Evolutionary conservation across 257 asterid genomes (phyloP), one percentile per base, ranked within the genome.

Genomic region (Eustoma russellianum): DNA sequence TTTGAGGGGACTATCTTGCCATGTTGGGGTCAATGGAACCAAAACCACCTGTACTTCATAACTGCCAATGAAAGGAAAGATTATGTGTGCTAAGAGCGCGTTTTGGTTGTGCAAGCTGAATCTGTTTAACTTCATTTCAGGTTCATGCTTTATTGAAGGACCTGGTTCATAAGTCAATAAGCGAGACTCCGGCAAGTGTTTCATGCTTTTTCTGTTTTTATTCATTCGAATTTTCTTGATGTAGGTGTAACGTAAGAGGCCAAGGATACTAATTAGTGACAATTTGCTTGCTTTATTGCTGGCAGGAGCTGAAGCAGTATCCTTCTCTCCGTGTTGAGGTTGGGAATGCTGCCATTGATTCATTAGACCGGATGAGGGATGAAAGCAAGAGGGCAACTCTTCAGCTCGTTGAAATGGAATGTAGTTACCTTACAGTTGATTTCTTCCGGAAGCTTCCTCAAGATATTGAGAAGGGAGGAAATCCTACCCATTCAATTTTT

Each of bases 371-470:
- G 70, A 79, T 88, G 97, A 85, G 86, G 75, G 98, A 85, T 49
- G 99, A 92, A 62, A 88, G 99, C 83, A 88, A 72, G 79, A 88
- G 73, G 65, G 95, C 99, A 38, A 79, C 94, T 60, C 61, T 92
- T 16, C 99, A 88, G 79, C 85, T 92, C 4, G 97, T 92, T 53
- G 99, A 92, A 61, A 92, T 92, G 99, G 97, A 92, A 74, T 69
- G 68, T 45, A 72, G 95, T 74, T 92, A 92, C 79, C 60, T 92
- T 30, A 92, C 99, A 13, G 97, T 88, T 40, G 97, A 88, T 66
- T 92, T 92, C 81, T 92, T 92, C 74, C 71, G 99, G 68, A 92
- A 92, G 74, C 97, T 92, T 72, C 99, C 99, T 55, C 99, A 92
- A 66, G 99, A 92, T 78, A 81, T 79, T 13, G 99, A 92, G 79